Percentiles rank a stretch among this genome's conserved stretches.
phyloP scores from a whole-genome alignment of 2,329 filamentous ascomycete species.

The Colletotrichum tropicale region DNA sequence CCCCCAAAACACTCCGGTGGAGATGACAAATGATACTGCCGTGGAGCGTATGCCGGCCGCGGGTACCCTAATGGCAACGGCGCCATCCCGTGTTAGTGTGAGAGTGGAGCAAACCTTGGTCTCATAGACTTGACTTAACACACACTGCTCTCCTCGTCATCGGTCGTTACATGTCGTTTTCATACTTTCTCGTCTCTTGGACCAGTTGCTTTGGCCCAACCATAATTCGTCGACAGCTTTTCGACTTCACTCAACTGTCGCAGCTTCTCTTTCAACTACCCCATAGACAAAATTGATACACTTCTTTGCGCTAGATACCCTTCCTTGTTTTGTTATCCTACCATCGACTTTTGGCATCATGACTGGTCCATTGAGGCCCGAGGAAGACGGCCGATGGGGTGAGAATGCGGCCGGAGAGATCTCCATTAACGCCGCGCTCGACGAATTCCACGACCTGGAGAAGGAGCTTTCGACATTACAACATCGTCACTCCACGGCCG shows the following conservation, averaged over 20 bases:
- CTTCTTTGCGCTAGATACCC: neutral
- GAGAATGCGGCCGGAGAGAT: slow-evolving; percentile 25
- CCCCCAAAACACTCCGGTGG: neutral
- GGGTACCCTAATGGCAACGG: neutral
- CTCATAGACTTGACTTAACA: neutral
- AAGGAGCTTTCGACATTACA: slow-evolving; percentile 25
- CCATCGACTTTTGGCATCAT: neutral
- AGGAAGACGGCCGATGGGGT: slow-evolving; percentile 28
- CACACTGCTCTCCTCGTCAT: neutral
- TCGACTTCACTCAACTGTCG: neutral
- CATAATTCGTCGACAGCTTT: neutral
- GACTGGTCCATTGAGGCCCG: neutral
- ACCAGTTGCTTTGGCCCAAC: neutral
- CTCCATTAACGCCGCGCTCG: slow-evolving; percentile 20
- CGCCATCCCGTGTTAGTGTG: neutral
- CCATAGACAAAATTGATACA: neutral
- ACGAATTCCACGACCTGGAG: slow-evolving; percentile 25
- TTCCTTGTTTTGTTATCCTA: neutral
- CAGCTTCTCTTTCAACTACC: neutral
- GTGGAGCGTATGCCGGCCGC: neutral
- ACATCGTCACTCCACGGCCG: slow-evolving; percentile 2
- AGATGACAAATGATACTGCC: slow-evolving; percentile 9
- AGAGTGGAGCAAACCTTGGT: neutral
- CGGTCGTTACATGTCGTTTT: neutral
- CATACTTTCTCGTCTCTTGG: neutral